These are phyloP conservation scores for Plectosphaerella plurivora DNA, from an alignment of 2,329 filamentous ascomycete species.

Conservation along the genomic window DNA sequence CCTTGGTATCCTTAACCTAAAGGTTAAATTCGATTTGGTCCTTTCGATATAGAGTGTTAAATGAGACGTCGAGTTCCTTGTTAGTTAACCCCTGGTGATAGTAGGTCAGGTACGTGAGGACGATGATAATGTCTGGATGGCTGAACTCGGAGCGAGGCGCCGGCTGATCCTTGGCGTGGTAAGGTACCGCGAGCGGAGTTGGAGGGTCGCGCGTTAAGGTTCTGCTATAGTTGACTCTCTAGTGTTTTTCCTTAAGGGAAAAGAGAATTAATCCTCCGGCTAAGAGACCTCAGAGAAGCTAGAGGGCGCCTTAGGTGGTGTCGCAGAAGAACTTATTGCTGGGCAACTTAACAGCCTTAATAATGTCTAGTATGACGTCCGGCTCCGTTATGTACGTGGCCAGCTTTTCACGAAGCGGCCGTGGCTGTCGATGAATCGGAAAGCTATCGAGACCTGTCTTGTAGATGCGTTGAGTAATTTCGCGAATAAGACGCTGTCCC, in stretches of 20 bases:
- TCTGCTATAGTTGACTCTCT: slow-evolving; percentile 61
- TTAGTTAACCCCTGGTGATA: slow-evolving; percentile 53
- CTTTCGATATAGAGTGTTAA: slow-evolving; percentile 41
- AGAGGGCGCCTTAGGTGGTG: slow-evolving; percentile 25
- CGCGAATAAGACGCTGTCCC: slow-evolving; percentile 19
- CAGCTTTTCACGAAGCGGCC: slow-evolving; percentile 23
- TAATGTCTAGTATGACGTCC: slow-evolving; percentile 20
- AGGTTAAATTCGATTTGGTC: slow-evolving; percentile 52
- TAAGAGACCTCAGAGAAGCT: slow-evolving; percentile 52
- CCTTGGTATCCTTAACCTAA: slow-evolving; percentile 36
- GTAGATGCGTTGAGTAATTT: slow-evolving; percentile 36
- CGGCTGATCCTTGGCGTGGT: slow-evolving; percentile 54
- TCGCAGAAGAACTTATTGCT: slow-evolving; percentile 27
- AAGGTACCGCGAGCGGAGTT: slow-evolving; percentile 53
- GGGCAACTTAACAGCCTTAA: slow-evolving; percentile 27
- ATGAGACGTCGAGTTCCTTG: slow-evolving; percentile 40
- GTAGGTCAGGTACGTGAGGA: slow-evolving; percentile 50
- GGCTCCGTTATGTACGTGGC: slow-evolving; percentile 38
- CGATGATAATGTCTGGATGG: slow-evolving; percentile 54
- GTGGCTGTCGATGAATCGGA: slow-evolving; percentile 31
- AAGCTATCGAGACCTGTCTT: slow-evolving; percentile 34
- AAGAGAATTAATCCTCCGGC: slow-evolving; percentile 50
- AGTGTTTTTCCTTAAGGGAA: slow-evolving; percentile 52
- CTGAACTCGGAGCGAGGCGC: slow-evolving; percentile 55
- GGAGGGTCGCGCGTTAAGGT: slow-evolving; percentile 32